Percentiles rank a stretch among this genome's conserved stretches.
These are phyloP conservation scores for Fusarium beomiforme DNA, from an alignment of 2,329 filamentous ascomycete species.

Conservation along the genomic window DNA sequence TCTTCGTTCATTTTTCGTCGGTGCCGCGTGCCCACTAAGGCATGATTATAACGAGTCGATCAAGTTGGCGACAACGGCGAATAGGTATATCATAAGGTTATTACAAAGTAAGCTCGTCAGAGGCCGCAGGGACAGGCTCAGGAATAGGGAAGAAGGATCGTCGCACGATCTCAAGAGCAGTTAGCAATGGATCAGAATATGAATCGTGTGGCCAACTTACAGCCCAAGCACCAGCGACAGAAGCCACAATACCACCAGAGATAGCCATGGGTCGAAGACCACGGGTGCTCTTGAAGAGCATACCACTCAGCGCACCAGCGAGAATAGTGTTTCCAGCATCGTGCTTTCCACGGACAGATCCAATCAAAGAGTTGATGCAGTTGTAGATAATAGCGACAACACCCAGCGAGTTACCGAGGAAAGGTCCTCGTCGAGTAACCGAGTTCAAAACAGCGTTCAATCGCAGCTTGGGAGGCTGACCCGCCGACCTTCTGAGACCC, in stretches of 20 bases:
- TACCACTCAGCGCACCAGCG: slow-evolving; percentile 88
- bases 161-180: slow-evolving; percentile 47
- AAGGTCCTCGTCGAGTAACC: slow-evolving; percentile 90
- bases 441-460: slow-evolving; percentile 96
- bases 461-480: slow-evolving; percentile 85
- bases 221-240: slow-evolving; percentile 87
- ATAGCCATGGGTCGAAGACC: slow-evolving; percentile 93
- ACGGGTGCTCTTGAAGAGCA: slow-evolving; percentile 95
- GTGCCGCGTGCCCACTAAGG: slow-evolving; percentile 7
- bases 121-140: slow-evolving; percentile 45
- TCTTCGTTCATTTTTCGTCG: slow-evolving; percentile 15
- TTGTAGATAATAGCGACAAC: slow-evolving; percentile 98
- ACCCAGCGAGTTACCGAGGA: slow-evolving; percentile 94
- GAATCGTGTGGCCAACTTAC: slow-evolving; percentile 65
- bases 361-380: slow-evolving; percentile 86
- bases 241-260: slow-evolving; percentile 88
- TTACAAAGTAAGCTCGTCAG: slow-evolving; percentile 46
- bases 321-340: slow-evolving; percentile 89
- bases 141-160: slow-evolving; percentile 55
- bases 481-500: slow-evolving; percentile 81
- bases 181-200: slow-evolving; percentile 3
- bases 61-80: slow-evolving; percentile 23
- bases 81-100: slow-evolving; percentile 34
- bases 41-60: slow-evolving; percentile 37
- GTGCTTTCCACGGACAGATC: slow-evolving; percentile 82